Evolutionary conservation across 2,329 filamentous ascomycete species (phyloP), one percentile per base, ranked within the genome.

Genomic region (Pleoardoris graminearum): DNA sequence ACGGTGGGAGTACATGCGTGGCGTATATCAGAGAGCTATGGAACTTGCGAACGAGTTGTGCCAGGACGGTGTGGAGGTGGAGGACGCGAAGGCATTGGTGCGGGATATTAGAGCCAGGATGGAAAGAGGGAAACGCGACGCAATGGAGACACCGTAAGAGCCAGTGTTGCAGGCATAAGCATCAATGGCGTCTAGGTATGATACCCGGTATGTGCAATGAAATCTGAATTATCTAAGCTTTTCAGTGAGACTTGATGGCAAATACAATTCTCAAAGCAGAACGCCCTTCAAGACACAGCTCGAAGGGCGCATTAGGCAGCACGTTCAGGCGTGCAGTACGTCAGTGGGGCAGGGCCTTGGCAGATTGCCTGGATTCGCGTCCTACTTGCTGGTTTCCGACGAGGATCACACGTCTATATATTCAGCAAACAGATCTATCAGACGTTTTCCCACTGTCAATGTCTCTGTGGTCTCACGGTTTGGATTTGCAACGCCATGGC

Each of bases 1-100:
- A 14, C 85, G 86, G 50, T 88, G 87, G 76, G 88, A 91, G 11
- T 88, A 96, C 76, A 82, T 84, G 32, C 83, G 82, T 10, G 85
- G 86, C 33, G 91, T 96, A 71, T 90, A 90, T 63, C 79, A 81
- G 27, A 83, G 88, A 17, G 90, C 91, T 3, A 88, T 89, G 75
- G 85, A 90, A 57, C 77, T 97, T 36, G 92, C 91, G 0, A 91
- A 87, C 55, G 94, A 99, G 75, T 78, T 99, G 39, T 97, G 92
- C 70, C 91, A 97, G 74, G 94, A 99, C 73, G 94, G 94, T 0
- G 87, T 95, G 22, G 94, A 97, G 74, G 91, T 97, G 2, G 94
- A 99, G 71, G 94, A 99, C 74, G 94, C 94, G 23, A 97, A 97
- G 76, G 91, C 91, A 3, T 77, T 97, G 62, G 89, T 96, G 56